Base-by-base conservation (phyloP, 345 rosid species). In the Tarenaya hassleriana region DNA sequence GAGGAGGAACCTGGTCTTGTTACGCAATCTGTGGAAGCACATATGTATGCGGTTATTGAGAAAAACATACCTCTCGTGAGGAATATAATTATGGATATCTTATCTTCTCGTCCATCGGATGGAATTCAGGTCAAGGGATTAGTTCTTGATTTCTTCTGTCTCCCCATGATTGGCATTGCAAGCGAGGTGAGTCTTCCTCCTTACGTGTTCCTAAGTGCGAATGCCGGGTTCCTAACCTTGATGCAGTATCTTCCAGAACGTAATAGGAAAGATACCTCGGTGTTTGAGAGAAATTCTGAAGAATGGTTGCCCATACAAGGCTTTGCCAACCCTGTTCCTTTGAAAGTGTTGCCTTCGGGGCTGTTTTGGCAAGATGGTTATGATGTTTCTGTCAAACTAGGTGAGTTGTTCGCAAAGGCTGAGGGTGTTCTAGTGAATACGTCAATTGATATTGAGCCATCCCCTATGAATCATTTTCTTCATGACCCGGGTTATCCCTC, bases 141-240 rank as follows among this genome's bases (percentile, higher is more conserved):
- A 5, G 61, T 74, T 66, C 60, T 67, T 24, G 82, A 83, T 51
- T 35, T 77, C 12, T 77, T 78, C 50, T 74, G 80, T 55, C 52
- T 63, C 15, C 58, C 73, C 31, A 61, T 76, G 77, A 58, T 83
- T 52, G 79, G 67, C 1, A 41, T 68, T 24, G 76, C 70, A 0
- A 48, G 55, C 16, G 77, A 76, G 17, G 63, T 55, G 31, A 32
- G 27, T 41, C 69, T 80, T 19, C 79, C 81, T 56, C 75, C 73
- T 16, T 74, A 80, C 58, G 63, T 83, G 9, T 78, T 66, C 68
- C 55, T 69, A 20, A 70, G 84, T 11, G 7, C 68, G 32, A 72
- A 61, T 29, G 71, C 75, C 2, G 69, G 71, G 18, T 79, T 70
- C 46, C 41, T 79, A 24, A 62, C 57, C 51, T 41, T 81, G 58